Conservation (phyloP, 441 rosid species). For the Geranium incanum region DNA sequence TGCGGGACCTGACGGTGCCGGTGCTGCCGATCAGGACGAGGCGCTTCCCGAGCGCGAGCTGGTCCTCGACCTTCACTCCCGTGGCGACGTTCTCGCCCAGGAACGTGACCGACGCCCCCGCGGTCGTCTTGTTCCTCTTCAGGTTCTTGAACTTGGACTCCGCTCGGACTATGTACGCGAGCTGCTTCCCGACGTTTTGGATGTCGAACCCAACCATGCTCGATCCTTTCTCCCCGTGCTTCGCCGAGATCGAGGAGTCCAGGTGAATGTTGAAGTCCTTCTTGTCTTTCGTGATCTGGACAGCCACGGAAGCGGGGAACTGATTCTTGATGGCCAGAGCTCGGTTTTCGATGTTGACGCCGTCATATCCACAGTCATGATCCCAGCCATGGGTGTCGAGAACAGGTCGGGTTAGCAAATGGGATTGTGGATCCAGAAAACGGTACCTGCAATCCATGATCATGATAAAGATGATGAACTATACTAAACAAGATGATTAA, state of each 20-base stretch:
- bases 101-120: constrained; percentile 65
- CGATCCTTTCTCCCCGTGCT: constrained; percentile 65
- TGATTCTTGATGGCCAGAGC: constrained; percentile 43
- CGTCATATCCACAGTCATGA: constrained; percentile 82
- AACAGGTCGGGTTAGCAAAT: constrained; percentile 69
- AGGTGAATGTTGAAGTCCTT: constrained; percentile 69
- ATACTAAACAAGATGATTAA: background rate
- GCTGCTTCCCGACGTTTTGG: constrained; percentile 76
- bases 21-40: constrained; percentile 60
- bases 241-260: constrained; percentile 64
- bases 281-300: constrained; percentile 76
- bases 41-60: constrained; percentile 58
- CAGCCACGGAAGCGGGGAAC: constrained; percentile 54
- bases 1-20: constrained; percentile 55
- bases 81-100: constrained; percentile 69
- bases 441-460: constrained; percentile 47
- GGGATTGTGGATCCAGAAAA: constrained; percentile 68
- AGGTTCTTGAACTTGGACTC: constrained; percentile 71
- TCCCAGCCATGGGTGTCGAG: constrained; percentile 86
- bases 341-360: constrained; percentile 47
- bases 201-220: constrained; percentile 80
- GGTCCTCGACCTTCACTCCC: constrained; percentile 78
- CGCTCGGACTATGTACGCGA: constrained; percentile 62
- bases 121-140: constrained; percentile 58
- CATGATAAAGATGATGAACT: background rate